Evolutionary conservation across 116 monocot species (phyloP).

Genomic region (Iris pallida): DNA sequence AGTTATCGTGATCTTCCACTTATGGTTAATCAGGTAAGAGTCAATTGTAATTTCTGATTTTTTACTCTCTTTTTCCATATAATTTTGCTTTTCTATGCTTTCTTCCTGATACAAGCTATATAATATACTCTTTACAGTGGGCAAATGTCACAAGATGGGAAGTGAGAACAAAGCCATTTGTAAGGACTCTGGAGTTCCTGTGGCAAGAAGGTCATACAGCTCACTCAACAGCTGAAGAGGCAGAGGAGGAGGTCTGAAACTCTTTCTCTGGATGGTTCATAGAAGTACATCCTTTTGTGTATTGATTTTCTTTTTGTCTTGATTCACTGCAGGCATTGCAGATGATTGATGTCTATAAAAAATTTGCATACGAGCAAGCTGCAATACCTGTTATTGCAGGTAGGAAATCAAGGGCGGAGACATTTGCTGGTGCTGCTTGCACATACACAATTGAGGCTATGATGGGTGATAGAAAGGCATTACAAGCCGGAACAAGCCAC

Average conservation of each 20-base stretch:
- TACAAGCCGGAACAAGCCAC: conserved; percentile 99
- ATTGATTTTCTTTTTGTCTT: conserved; percentile 23
- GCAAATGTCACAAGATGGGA: conserved; percentile 99
- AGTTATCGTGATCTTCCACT: conserved; percentile 98
- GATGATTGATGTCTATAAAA: conserved; percentile 95
- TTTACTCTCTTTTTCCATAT: neutral
- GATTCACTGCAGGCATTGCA: conserved; percentile 75
- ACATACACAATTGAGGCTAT: conserved; percentile 99
- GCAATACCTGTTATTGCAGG: conserved; percentile 98
- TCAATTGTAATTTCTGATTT: neutral
- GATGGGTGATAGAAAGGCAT: conserved; percentile 98
- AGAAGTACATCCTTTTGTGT: neutral
- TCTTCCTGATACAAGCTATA: neutral
- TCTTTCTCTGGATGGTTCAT: neutral
- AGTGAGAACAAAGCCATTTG: conserved; percentile 98
- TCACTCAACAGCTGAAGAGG: conserved; percentile 91
- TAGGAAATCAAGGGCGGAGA: conserved; percentile 84
- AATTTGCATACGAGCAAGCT: conserved; percentile 96
- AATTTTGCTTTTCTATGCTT: neutral
- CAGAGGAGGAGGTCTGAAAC: conserved; percentile 73
- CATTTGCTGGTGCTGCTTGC: conserved; percentile 91
- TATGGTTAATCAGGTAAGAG: conserved; percentile 86
- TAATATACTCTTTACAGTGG: conserved; percentile 51
- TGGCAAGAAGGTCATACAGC: conserved; percentile 99
- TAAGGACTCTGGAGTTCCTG: conserved; percentile 95